phyloP scores from a whole-genome alignment of 2,329 filamentous ascomycete genomes.

The Claviceps spartinae region DNA sequence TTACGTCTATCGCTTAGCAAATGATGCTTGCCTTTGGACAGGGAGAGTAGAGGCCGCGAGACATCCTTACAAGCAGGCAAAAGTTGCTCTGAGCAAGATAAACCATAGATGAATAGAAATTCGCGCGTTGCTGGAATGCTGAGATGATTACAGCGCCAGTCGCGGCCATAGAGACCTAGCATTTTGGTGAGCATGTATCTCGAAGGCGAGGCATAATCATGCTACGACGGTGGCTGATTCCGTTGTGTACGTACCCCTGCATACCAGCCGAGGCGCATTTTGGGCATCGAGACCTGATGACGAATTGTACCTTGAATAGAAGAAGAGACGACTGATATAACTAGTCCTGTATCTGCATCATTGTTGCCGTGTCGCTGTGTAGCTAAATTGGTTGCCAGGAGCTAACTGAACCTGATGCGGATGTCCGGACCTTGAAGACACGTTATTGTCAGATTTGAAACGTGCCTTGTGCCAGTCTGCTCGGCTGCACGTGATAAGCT shows the following conservation, averaged over 20 bases:
- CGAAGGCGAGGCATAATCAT: constrained; percentile 3
- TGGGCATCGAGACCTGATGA: constrained; percentile 18
- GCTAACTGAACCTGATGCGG: not conserved
- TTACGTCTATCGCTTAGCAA: not conserved
- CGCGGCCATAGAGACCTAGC: constrained; percentile 65
- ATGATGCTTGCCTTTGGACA: not conserved
- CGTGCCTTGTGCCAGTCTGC: not conserved
- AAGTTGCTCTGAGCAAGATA: constrained; percentile 94
- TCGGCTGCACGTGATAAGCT: constrained; percentile 2
- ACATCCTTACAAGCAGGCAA: constrained; percentile 62
- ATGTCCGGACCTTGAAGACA: constrained; percentile 2
- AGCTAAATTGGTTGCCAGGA: not conserved
- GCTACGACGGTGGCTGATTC: not conserved
- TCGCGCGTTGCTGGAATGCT: constrained; percentile 86
- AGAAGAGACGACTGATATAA: not conserved
- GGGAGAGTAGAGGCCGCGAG: not conserved
- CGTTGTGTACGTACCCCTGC: constrained; percentile 38
- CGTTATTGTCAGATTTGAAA: constrained; percentile 2
- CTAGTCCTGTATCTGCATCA: constrained; percentile 2
- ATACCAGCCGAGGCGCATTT: constrained; percentile 47
- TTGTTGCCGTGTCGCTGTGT: not conserved
- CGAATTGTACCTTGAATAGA: not conserved
- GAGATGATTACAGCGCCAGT: constrained; percentile 75
- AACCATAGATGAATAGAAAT: constrained; percentile 97
- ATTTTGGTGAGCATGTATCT: constrained; percentile 9